Base-by-base conservation (phyloP, 306 rosid species). In the Psophocarpus tetragonolobus region DNA sequence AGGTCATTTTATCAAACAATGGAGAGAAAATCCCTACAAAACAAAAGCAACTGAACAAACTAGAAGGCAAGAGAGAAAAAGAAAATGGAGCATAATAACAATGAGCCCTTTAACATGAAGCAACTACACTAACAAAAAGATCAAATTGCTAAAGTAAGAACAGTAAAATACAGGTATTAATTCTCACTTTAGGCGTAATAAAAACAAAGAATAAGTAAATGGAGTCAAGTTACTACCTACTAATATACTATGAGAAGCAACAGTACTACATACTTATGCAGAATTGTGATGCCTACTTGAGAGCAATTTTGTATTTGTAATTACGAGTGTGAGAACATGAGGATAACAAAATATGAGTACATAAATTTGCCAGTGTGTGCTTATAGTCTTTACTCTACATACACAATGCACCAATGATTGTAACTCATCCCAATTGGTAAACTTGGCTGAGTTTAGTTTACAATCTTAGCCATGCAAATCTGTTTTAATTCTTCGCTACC, bases 281-380 rank as follows among this genome's bases (percentile, higher is more conserved):
- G 27, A 64, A 72, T 39, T 48, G 63, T 4, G 41, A 67, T 80
- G 61, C 20, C 35, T 66, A 23, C n/a, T 23, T 70, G 63, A 27
- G 74, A 73, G 67, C 66, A 77, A 61, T 68, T 47, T 64, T 74
- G 47, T 36, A 50, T 73, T 76, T 42, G 32, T 18, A 48, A 58
- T 24, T 60, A 42, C 29, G 29, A 70, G 53, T 33, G 17, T 42
- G 68, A 70, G 64, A 24, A 64, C 58, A 66, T 2, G 4, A 14
- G 70, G 15, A 15, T 14, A 8, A 42, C 42, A 54, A 64, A 61
- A 6, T 6, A 67, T 39, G 65, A 45, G 35, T 5, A 2, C 13
- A 29, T 23, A 38, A n/a, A 54, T 20, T 70, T 23, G 36, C 53
- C 21, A 11, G 44, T 74, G 32, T 23, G 5, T 21, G 14, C 51